Evolutionary conservation across 78 protist genomes (phyloP), one percentile per base, ranked within the genome.

Genomic region (Dictyostelium purpureum): DNA sequence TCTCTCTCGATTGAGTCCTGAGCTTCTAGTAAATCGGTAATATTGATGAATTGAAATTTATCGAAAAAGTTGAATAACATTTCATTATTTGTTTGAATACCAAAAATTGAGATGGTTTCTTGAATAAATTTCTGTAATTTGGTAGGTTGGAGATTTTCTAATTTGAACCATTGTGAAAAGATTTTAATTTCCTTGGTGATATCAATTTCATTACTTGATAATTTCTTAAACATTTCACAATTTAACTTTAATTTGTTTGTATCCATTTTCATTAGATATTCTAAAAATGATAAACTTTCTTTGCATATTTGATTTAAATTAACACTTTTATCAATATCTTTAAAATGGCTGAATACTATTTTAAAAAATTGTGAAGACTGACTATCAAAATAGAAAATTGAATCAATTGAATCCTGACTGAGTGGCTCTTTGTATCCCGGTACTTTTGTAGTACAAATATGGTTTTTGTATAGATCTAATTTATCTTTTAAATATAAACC

Each of bases 31-130:
- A 63, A 12, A 63, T 63, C 71, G 12, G 9, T 11, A 11, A 63
- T 63, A 33, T 26, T 31, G 14, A 63, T 63, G 26, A 63, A 33
- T 31, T 0, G 10, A 19, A 63, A 63, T 28, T 42, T 33, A 1
- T 38, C 63, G 18, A 63, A 31, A 47, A 79, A 79, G 47, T 33
- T 45, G 21, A 63, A 63, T 16, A 79, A 45, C 26, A 16, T 0
- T 19, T 79, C 19, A 21, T 63, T 79, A 14, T 63, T 79, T 2
- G 43, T 3, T 28, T 63, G 63, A 45, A 63, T 63, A 45, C 88
- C 88, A 79, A 65, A 78, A 14, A 79, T 47, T 45, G 88, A 40
- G n/a, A 47, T 65, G 10, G 88, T 76, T 4, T 63, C 51, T 2
- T 59, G 38, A 24, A 79, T 79, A 35, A 79, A 79, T n/a, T 65